Conservation (phyloP, 257 asterid species). For the Solanum bukasovii region DNA sequence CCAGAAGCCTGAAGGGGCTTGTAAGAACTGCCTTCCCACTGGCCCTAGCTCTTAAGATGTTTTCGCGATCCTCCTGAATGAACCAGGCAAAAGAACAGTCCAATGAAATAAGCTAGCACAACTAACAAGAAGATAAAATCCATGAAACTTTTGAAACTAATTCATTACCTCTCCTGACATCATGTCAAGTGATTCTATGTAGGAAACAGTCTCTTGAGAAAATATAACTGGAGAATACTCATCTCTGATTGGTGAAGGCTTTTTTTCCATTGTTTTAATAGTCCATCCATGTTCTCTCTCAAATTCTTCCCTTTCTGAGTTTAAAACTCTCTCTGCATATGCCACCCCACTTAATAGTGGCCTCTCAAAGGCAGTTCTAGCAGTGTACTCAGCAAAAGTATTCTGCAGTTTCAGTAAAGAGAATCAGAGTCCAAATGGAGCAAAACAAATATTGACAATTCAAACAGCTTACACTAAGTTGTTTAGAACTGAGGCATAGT, state of each 20-base stretch:
- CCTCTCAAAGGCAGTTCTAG: slow-evolving; percentile 88
- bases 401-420: slow-evolving; percentile 33
- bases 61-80: slow-evolving; percentile 87
- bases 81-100: neutral
- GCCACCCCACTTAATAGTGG: slow-evolving; percentile 91
- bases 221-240: slow-evolving; percentile 91
- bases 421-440: neutral
- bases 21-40: slow-evolving; percentile 97
- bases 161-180: slow-evolving; percentile 89
- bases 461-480: neutral
- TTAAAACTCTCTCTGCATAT: slow-evolving; percentile 72
- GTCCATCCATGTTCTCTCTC: slow-evolving; percentile 81
- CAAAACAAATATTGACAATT: neutral
- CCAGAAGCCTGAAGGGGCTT: slow-evolving; percentile 72
- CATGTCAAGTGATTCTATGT: slow-evolving; percentile 82
- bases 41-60: slow-evolving; percentile 76
- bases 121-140: neutral
- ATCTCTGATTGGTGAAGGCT: slow-evolving; percentile 73
- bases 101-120: neutral
- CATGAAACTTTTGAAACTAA: neutral
- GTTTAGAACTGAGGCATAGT: neutral
- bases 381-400: slow-evolving; percentile 87
- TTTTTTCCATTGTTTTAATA: slow-evolving; percentile 74
- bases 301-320: slow-evolving; percentile 62
- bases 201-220: slow-evolving; percentile 86